Base-by-base conservation (phyloP, 805 yeast species). In the Metahyphopichia silvanorum region DNA sequence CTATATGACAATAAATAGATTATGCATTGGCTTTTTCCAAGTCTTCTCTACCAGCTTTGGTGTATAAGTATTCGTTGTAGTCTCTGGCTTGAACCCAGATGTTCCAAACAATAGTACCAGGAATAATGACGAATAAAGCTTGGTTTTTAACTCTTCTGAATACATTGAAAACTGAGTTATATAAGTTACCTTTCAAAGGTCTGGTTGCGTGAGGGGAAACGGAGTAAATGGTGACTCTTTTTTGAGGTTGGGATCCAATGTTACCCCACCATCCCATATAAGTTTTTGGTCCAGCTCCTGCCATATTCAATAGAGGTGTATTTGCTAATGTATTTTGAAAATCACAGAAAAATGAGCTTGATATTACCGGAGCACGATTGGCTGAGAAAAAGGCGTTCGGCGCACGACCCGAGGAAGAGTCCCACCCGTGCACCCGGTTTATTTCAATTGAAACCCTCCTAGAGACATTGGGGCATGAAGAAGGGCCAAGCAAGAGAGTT, bases 231-330 rank as follows among this genome's bases (percentile, higher is more conserved):
- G 91, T 84, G 45, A 83, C 72, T 69, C 86, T 82, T 66, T 86
- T 86, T 72, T 86, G 95, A 51, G 76, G 76, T 60, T 93, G 89
- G 64, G 85, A 75, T 57, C 94, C 95, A 58, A 88, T 66, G 70
- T 73, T 64, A 58, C 97, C 97, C 97, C 97, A 88, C 96, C 96
- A 88, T 51, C 97, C 97, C 91, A 86, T 82, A 57, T 83, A 88
- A 55, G 87, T 59, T 51, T 75, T 77, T 51, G 82, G 80, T 51
- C 77, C 76, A 35, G 52, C 46, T 34, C 60, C 60, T 35, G 49
- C 60, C 60, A 55, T 55, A 29, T 27, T 49, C 20, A 15, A 19
- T 20, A 17, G 22, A 12, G 13, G 11, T 23, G n/a, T n/a, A n/a
- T n/a, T n/a, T n/a, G n/a, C n/a, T n/a, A n/a, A n/a, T n/a, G n/a